Conservation (phyloP, 2,329 filamentous ascomycete genomes). For the Chalaropsis ovoidea region DNA sequence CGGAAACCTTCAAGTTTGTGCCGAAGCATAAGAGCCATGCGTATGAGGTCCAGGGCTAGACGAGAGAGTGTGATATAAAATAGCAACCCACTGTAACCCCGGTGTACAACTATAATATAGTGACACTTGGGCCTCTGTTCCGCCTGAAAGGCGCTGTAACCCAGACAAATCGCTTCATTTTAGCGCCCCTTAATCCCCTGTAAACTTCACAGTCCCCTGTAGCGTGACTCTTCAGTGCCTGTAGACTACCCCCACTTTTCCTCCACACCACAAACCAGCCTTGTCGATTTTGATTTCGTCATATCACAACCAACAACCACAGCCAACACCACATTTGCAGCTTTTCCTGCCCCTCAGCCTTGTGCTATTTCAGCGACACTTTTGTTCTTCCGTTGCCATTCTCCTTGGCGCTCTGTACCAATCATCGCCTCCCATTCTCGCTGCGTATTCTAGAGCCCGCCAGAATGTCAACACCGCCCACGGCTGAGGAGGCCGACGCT, state of each 20-base stretch:
- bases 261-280: constrained; percentile 2
- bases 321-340: background rate
- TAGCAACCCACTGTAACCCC: no score
- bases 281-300: constrained; percentile 10
- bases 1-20: constrained; percentile 84
- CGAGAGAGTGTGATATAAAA: background rate
- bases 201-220: background rate
- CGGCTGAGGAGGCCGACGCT: background rate
- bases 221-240: background rate
- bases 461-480: constrained; percentile 5
- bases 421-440: background rate
- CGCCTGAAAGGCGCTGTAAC: background rate
- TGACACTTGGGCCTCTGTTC: background rate
- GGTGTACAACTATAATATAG: background rate
- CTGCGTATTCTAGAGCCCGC: background rate
- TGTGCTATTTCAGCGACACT: background rate
- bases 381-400: background rate
- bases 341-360: background rate
- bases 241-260: background rate
- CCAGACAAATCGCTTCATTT: background rate
- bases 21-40: constrained; percentile 96
- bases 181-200: background rate
- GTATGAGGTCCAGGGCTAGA: constrained; percentile 60
- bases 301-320: background rate
- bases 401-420: background rate